Evolutionary conservation across 1,284 basidiomycete genomes (phyloP).

Genomic region (Xanthoconium separans): DNA sequence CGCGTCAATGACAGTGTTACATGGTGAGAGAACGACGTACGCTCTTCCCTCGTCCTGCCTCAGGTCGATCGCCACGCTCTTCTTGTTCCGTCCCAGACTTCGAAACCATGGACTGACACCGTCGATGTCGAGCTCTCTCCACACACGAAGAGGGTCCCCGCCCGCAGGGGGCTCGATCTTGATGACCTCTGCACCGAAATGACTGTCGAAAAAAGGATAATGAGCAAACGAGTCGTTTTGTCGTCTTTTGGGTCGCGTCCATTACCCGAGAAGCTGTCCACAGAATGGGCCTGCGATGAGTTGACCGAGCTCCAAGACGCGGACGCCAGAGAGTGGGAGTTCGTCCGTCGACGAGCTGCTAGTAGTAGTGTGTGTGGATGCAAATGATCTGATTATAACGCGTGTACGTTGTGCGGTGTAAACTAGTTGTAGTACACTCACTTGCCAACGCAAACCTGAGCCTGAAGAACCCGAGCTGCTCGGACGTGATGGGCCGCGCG

Average conservation of each 20-base stretch:
- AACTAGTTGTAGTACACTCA: slow-evolving; percentile 1
- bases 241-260: neutral
- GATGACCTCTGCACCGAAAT: slow-evolving; percentile 70
- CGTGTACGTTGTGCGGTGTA: neutral
- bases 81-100: slow-evolving; percentile 69
- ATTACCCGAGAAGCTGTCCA: slow-evolving; percentile 65
- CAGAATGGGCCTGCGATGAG: slow-evolving; percentile 71
- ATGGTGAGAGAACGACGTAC: slow-evolving; percentile 37
- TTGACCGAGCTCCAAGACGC: slow-evolving; percentile 69
- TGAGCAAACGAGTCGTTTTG: neutral
- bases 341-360: slow-evolving; percentile 13
- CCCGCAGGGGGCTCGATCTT: slow-evolving; percentile 62
- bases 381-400: slow-evolving; percentile 7
- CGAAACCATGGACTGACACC: slow-evolving; percentile 73
- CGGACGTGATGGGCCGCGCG: neutral
- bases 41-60: slow-evolving; percentile 58
- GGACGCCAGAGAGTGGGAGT: slow-evolving; percentile 56
- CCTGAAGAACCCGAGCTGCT: neutral
- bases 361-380: slow-evolving; percentile 1
- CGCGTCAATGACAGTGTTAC: neutral
- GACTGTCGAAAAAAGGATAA: slow-evolving; percentile 38
- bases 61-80: slow-evolving; percentile 66
- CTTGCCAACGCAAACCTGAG: neutral
- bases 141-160: slow-evolving; percentile 68
- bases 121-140: slow-evolving; percentile 68